Conservation (phyloP, 1,284 basidiomycete species). For the Trichosporon sp. region DNA sequence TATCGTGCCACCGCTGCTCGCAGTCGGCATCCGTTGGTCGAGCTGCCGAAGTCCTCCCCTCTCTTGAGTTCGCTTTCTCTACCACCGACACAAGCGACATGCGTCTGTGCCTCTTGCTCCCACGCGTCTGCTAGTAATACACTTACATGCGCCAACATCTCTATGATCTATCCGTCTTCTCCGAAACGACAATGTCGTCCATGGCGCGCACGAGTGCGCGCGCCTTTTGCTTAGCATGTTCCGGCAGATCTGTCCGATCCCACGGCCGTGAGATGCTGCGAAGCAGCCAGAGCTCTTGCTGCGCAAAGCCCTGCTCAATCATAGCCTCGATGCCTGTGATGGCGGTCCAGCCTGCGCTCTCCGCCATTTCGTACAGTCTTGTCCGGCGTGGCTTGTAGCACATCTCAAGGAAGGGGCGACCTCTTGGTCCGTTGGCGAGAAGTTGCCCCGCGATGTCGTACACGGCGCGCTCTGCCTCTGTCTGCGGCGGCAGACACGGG, state of each 20-base stretch:
- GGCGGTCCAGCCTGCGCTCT: constrained; percentile 25
- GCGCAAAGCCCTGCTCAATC: constrained; percentile 45
- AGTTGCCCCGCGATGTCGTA: constrained; percentile 15
- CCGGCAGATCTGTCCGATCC: background rate
- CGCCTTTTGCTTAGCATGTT: constrained; percentile 10
- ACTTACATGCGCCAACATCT: background rate
- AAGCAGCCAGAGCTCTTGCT: constrained; percentile 24
- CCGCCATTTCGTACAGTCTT: constrained; percentile 29
- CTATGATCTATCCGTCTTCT: background rate
- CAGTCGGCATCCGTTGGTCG: too few relatives aligned
- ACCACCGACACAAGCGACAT: background rate
- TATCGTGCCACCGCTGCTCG: too few relatives aligned
- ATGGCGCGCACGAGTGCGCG: constrained; percentile 7
- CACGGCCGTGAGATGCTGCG: constrained; percentile 19
- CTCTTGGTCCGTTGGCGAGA: background rate
- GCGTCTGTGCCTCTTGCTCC: too few relatives aligned
- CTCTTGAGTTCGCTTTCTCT: background rate
- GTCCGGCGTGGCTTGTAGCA: constrained; percentile 45
- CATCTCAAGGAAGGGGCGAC: constrained; percentile 40
- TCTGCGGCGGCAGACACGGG: constrained; percentile 14
- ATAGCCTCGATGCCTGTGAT: constrained; percentile 42
- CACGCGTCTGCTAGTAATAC: background rate
- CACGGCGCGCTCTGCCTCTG: constrained; percentile 10
- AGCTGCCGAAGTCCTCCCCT: too few relatives aligned
- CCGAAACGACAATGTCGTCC: constrained; percentile 3